These are phyloP conservation scores for Colletotrichum tropicale DNA, from an alignment of 2,329 filamentous ascomycete species.

Conservation along the genomic window DNA sequence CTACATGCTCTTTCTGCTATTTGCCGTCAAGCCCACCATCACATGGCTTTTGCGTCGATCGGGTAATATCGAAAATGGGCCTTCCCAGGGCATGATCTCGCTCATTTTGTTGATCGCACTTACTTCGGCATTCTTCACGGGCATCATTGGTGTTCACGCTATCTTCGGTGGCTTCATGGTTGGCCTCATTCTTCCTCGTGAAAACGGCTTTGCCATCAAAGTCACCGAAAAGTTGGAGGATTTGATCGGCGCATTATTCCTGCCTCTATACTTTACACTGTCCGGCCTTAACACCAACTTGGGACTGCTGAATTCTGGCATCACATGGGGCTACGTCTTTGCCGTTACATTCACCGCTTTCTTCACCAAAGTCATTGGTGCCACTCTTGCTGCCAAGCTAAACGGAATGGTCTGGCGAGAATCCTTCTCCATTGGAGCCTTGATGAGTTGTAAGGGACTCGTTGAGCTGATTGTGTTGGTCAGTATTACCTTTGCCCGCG, in stretches of 20 bases:
- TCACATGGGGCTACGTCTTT: constrained; percentile 89
- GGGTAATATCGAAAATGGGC: constrained; percentile 84
- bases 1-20: constrained; percentile 78
- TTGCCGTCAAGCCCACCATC: constrained; percentile 74
- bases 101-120: constrained; percentile 82
- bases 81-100: constrained; percentile 82
- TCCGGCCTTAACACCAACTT: constrained; percentile 90
- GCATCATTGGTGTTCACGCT: constrained; percentile 89
- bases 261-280: constrained; percentile 92
- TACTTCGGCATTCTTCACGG: constrained; percentile 82
- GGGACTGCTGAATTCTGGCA: constrained; percentile 79
- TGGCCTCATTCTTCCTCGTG: constrained; percentile 87
- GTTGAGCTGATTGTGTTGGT: constrained; percentile 95
- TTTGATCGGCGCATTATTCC: constrained; percentile 79
- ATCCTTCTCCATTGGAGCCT: constrained; percentile 81
- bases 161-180: constrained; percentile 94
- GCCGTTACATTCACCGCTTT: constrained; percentile 85
- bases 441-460: constrained; percentile 97
- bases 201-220: constrained; percentile 88
- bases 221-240: constrained; percentile 95
- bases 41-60: constrained; percentile 75
- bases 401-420: constrained; percentile 89
- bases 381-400: constrained; percentile 75
- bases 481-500: constrained; percentile 34
- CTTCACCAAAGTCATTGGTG: constrained; percentile 82